These are phyloP conservation scores for Kregervanrija fluxuum DNA, from an alignment of 805 yeast genomes.

Conservation along the genomic window DNA sequence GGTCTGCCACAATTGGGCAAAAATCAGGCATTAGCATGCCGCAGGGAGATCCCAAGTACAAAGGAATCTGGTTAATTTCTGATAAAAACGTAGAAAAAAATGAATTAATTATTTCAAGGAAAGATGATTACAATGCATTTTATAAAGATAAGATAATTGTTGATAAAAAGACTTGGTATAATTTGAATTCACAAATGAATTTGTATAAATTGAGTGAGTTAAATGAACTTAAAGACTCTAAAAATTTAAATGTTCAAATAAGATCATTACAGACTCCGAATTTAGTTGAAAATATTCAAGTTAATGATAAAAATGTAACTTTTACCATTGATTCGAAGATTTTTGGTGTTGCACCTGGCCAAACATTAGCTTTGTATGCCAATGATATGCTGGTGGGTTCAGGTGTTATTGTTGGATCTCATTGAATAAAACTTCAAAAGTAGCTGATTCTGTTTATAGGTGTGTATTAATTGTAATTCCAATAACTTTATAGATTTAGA, in stretches of 20 bases:
- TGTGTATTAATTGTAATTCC: slow-evolving; percentile 12
- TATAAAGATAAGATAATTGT: slow-evolving; percentile 38
- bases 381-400: slow-evolving; percentile 64
- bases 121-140: slow-evolving; percentile 51
- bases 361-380: slow-evolving; percentile 67
- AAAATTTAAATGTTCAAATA: slow-evolving; percentile 47
- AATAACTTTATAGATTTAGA: slow-evolving; percentile 11
- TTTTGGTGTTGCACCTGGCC: slow-evolving; percentile 88
- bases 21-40: slow-evolving; percentile 76
- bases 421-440: slow-evolving; percentile 5
- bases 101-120: slow-evolving; percentile 73
- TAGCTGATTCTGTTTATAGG: slow-evolving; percentile 12
- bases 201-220: slow-evolving; percentile 7
- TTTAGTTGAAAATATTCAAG: slow-evolving; percentile 12
- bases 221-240: slow-evolving; percentile 3
- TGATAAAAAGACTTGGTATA: slow-evolving; percentile 33
- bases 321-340: slow-evolving; percentile 39
- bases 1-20: slow-evolving; percentile 97
- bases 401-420: slow-evolving; percentile 31
- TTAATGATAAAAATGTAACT: slow-evolving; percentile 13
- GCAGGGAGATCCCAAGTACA: slow-evolving; percentile 68
- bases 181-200: slow-evolving; percentile 31
- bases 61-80: slow-evolving; percentile 83
- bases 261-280: slow-evolving; percentile 67
- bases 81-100: slow-evolving; percentile 59